Evolutionary conservation across 2,329 filamentous ascomycete genomes (phyloP), one percentile per base, ranked within the genome.

Genomic region (Zalaria obscura): DNA sequence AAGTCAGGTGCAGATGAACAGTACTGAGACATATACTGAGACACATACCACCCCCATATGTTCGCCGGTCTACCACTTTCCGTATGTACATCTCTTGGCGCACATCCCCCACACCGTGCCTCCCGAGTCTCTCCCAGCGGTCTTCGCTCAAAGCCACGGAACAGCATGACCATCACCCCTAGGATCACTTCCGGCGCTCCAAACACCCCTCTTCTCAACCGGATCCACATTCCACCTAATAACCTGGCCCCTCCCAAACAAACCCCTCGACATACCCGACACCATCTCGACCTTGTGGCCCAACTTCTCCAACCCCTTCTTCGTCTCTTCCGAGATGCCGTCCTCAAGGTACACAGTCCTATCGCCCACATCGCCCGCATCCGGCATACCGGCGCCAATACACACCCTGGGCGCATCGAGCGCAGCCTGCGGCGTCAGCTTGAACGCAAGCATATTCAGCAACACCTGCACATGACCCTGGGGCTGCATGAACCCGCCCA

Each of bases 401-500:
- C 87, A 95, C 49, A 96, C 73, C n/a, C 91, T 72, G 10, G 91
- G 89, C 3, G 89, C 82, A 56, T 98, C 91, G 0, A 96, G 72
- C 3, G 89, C 87, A 45, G 85, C 78, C 62, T 98, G 91, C 0
- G 88, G 87, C 47, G 80, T 81, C 40, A 86, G 69, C 2, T 78
- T 77, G 52, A 88, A 93, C 0, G 87, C 76, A 0, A 93, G 63
- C 73, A 93, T 88, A 50, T 93, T 93, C 2, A 96, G 69, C 6
- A 98, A 65, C 0, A 94, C 87, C 61, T 96, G 91, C 0, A 96
- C 80, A 46, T 96, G 91, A 25, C 89, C 91, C 62, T 96, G 91
- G 0, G 91, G 91, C 64, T 98, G 91, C 83, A 96, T 96, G 63
- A 93, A 96, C 2, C 87, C 89, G 40, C 91, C 91, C 91, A 96